phyloP scores from a whole-genome alignment of 2,329 filamentous ascomycete species.

The Fusarium sp. region DNA sequence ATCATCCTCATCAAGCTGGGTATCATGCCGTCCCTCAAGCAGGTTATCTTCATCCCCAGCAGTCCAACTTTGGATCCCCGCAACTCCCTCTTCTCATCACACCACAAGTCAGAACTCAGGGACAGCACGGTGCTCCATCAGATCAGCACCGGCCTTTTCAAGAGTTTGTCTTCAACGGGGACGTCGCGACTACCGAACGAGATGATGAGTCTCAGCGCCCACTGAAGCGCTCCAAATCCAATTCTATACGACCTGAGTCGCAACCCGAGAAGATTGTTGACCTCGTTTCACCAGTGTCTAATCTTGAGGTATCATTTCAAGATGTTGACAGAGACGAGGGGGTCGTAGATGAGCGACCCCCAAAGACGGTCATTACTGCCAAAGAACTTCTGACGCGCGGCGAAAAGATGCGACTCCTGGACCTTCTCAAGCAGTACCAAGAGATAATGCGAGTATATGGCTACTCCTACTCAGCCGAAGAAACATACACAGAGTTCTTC shows the following conservation, averaged over 20 bases:
- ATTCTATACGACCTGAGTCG: not conserved
- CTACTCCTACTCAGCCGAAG: not conserved
- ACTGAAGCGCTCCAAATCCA: not conserved
- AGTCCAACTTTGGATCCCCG: not conserved
- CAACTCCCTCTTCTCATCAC: not conserved
- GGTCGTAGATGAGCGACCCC: not conserved
- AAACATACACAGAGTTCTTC: conserved; percentile 1
- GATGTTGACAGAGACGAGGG: not conserved
- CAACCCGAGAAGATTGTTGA: not conserved
- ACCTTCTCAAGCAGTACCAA: conserved; percentile 10
- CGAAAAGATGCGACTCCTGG: conserved; percentile 15
- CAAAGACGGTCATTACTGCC: not conserved
- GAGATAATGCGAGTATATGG: not conserved
- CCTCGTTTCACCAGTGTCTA: not conserved
- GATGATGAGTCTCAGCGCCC: not conserved
- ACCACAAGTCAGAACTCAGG: not conserved
- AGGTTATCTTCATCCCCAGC: not conserved
- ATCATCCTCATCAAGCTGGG: not conserved
- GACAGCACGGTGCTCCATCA: not conserved
- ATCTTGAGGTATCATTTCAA: not conserved
- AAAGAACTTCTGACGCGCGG: not conserved
- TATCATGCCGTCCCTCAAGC: not conserved
- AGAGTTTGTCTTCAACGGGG: fast-evolving
- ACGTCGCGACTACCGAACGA: not conserved
- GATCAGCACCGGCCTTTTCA: not conserved